Percentiles rank a stretch among this genome's conserved stretches.
Evolutionary conservation across 2,329 filamentous ascomycete species (phyloP).

Genomic region (Xylariaceae sp.): DNA sequence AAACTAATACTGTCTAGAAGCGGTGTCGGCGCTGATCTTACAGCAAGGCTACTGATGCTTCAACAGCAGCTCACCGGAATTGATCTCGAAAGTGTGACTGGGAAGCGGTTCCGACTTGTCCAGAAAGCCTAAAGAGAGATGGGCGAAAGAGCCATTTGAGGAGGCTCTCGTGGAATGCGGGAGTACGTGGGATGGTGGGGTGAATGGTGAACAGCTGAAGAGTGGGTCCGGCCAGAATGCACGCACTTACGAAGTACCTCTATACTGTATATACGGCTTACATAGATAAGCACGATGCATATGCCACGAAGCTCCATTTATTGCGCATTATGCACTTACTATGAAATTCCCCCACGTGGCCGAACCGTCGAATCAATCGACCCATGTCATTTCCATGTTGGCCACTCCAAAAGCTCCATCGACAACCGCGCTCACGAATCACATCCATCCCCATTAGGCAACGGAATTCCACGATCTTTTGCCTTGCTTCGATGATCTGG

Average conservation of each 20-base stretch:
- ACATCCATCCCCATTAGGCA: neutral
- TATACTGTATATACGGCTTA: neutral
- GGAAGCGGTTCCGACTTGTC: neutral
- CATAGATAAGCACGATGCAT: neutral
- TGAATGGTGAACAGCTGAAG: constrained; percentile 12
- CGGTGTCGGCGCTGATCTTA: neutral
- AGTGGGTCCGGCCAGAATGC: neutral
- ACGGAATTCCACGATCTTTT: neutral
- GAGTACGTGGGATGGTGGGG: constrained; percentile 25
- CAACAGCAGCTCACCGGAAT: neutral
- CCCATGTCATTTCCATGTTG: neutral
- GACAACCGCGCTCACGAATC: neutral
- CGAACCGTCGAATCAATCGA: constrained; percentile 18
- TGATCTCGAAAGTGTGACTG: neutral
- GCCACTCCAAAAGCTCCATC: neutral
- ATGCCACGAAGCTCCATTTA: too few relatives aligned
- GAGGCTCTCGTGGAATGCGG: constrained; percentile 9
- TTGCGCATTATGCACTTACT: neutral
- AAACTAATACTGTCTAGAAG: neutral
- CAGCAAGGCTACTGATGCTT: neutral
- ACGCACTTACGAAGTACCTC: neutral
- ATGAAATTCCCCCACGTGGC: neutral
- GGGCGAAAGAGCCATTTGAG: constrained; percentile 4
- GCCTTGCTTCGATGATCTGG: neutral
- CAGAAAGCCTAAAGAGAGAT: neutral